Percentiles rank a stretch among this genome's conserved stretches.
These are phyloP conservation scores for Candida succiphila DNA, from an alignment of 805 yeast species.

Conservation along the genomic window DNA sequence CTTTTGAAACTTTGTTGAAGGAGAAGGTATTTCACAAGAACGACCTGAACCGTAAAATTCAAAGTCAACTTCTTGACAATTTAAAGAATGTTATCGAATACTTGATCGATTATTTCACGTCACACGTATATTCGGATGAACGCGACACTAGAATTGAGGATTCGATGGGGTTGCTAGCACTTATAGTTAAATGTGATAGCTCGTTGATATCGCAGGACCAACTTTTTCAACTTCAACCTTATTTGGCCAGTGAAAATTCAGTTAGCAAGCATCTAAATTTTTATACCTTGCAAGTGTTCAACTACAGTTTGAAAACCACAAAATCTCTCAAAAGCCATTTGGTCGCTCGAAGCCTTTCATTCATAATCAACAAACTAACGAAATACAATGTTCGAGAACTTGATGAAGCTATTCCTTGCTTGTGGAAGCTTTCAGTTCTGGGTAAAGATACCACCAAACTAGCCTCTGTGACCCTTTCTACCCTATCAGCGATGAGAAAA, in stretches of 20 bases:
- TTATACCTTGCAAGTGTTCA: constrained; percentile 45
- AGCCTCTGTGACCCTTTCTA: constrained; percentile 55
- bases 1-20: constrained; percentile 38
- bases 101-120: constrained; percentile 27
- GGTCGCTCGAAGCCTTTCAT: constrained; percentile 35
- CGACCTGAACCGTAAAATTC: constrained; percentile 9
- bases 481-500: constrained; percentile 41
- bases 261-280: constrained; percentile 31
- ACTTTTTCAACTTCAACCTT: constrained; percentile 55
- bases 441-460: constrained; percentile 37
- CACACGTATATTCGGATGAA: constrained; percentile 19
- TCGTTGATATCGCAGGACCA: constrained; percentile 56
- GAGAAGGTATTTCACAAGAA: constrained; percentile 28
- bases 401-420: constrained; percentile 65
- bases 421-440: constrained; percentile 44
- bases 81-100: constrained; percentile 23
- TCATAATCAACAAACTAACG: constrained; percentile 47
- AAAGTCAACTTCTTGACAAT: constrained; percentile 9
- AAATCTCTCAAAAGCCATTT: constrained; percentile 40
- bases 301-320: constrained; percentile 33
- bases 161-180: constrained; percentile 40
- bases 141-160: constrained; percentile 20
- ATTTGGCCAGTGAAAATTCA: constrained; percentile 37
- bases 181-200: constrained; percentile 43
- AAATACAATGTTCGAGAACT: constrained; percentile 51